Evolutionary conservation across 2,329 filamentous ascomycete genomes (phyloP).

Genomic region (Phyllosticta ampelicida): DNA sequence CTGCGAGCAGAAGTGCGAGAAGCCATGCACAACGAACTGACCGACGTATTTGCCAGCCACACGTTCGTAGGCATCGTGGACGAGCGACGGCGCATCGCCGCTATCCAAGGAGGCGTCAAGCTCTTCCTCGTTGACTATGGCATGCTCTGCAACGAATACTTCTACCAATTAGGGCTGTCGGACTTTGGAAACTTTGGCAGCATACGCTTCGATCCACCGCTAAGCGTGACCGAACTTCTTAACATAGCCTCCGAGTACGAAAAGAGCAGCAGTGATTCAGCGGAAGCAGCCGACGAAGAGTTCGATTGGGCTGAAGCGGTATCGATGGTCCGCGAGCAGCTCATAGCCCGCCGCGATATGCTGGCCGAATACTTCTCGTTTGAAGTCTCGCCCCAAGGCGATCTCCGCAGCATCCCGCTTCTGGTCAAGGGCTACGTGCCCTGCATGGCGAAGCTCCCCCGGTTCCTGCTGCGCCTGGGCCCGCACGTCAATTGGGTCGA

Average conservation of each 20-base stretch:
- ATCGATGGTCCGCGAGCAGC: conserved; percentile 52
- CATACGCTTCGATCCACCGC: conserved; percentile 67
- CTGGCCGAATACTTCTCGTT: conserved; percentile 86
- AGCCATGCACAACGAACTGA: conserved; percentile 72
- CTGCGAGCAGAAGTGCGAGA: conserved; percentile 73
- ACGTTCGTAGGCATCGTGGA: conserved; percentile 94
- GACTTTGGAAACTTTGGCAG: conserved; percentile 92
- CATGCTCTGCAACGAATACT: conserved; percentile 72
- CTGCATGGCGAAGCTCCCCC: conserved; percentile 72
- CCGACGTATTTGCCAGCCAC: conserved; percentile 75
- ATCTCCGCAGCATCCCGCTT: conserved; percentile 69
- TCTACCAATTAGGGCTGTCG: conserved; percentile 89
- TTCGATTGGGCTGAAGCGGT: conserved; percentile 59
- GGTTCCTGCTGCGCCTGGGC: conserved; percentile 77
- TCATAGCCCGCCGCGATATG: conserved; percentile 74
- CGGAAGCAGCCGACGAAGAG: conserved; percentile 33
- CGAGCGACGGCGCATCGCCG: conserved; percentile 72
- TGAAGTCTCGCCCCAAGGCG: conserved; percentile 66
- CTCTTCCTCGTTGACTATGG: conserved; percentile 92
- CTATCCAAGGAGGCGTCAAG: conserved; percentile 85
- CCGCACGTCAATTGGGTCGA: conserved; percentile 79
- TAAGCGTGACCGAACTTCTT: conserved; percentile 61
- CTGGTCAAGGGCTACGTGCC: conserved; percentile 84
- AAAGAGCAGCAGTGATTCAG: conserved; percentile 30
- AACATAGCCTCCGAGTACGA: conserved; percentile 63